Evolutionary conservation across 441 rosid genomes (phyloP).

Genomic region (Eruca vesicaria): DNA sequence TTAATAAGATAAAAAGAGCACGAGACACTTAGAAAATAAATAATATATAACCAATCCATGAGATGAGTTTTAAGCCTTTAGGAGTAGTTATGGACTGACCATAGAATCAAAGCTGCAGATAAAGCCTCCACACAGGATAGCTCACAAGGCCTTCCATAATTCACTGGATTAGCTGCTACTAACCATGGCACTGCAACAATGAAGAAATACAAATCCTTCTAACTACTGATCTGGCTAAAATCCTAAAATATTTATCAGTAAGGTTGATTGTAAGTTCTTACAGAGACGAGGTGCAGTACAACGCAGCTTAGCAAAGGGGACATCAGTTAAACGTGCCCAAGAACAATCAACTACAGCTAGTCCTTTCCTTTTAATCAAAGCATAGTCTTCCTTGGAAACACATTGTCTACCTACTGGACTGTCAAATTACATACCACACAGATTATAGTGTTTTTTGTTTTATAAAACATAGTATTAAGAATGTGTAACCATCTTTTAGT

Average conservation of each 20-base stretch:
- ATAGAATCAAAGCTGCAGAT: slow-evolving; percentile 85
- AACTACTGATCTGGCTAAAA: background rate
- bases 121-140: slow-evolving; percentile 95
- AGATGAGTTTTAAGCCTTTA: background rate
- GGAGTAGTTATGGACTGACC: slow-evolving; percentile 43
- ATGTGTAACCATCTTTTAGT: background rate
- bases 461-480: background rate
- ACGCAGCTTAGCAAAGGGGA: slow-evolving; percentile 85
- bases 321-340: slow-evolving; percentile 94
- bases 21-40: slow-evolving; percentile 10
- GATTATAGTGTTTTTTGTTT: background rate
- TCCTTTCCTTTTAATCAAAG: slow-evolving; percentile 77
- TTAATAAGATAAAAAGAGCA: slow-evolving; percentile 8
- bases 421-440: slow-evolving; percentile 25
- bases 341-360: slow-evolving; percentile 98
- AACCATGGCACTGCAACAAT: slow-evolving; percentile 87
- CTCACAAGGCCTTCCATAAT: slow-evolving; percentile 93
- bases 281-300: slow-evolving; percentile 90
- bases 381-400: slow-evolving; percentile 79
- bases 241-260: background rate
- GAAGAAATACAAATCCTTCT: background rate
- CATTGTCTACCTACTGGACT: slow-evolving; percentile 93
- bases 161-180: slow-evolving; percentile 97
- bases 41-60: background rate
- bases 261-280: slow-evolving; percentile 41